Evolutionary conservation across 495 filamentous ascomycete species (phyloP).

Genomic region (Pyronema domesticum): DNA sequence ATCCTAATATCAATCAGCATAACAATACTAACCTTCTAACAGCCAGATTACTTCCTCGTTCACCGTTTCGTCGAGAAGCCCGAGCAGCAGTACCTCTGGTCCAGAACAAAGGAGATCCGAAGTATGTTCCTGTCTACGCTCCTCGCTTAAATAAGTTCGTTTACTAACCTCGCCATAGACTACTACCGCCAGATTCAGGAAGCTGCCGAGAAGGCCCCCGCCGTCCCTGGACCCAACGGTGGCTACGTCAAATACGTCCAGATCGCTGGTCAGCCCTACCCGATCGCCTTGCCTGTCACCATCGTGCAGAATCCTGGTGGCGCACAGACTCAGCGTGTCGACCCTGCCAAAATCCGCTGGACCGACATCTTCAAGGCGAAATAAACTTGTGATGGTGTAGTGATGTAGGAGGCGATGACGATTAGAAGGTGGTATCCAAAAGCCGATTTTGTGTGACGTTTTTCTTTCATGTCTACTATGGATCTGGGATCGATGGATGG

Average conservation of each 20-base stretch:
- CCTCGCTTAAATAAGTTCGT: background rate
- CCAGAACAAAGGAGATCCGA: slow-evolving; percentile 23
- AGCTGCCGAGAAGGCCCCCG: slow-evolving; percentile 20
- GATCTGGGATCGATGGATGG: background rate
- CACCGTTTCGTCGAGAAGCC: slow-evolving; percentile 23
- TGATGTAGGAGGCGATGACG: background rate
- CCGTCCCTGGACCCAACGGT: slow-evolving; percentile 10
- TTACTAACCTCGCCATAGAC: slow-evolving; percentile 6
- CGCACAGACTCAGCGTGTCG: slow-evolving; percentile 21
- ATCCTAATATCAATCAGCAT: background rate
- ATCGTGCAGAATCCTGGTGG: slow-evolving; percentile 20
- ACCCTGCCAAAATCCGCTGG: slow-evolving; percentile 23
- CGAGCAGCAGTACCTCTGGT: slow-evolving; percentile 23
- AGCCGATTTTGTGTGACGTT: background rate
- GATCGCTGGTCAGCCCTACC: slow-evolving; percentile 20
- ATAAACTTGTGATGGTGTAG: background rate
- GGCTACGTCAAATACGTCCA: slow-evolving; percentile 19
- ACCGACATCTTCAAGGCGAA: slow-evolving; percentile 15
- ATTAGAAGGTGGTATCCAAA: background rate
- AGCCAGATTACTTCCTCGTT: slow-evolving; percentile 22
- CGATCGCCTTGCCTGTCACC: slow-evolving; percentile 22
- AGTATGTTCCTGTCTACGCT: slow-evolving; percentile 10
- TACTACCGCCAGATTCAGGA: slow-evolving; percentile 23
- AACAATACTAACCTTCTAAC: slow-evolving; percentile 5
- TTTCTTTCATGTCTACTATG: background rate